Conservation (phyloP, 306 rosid genomes). For the Sesbania bispinosa region DNA sequence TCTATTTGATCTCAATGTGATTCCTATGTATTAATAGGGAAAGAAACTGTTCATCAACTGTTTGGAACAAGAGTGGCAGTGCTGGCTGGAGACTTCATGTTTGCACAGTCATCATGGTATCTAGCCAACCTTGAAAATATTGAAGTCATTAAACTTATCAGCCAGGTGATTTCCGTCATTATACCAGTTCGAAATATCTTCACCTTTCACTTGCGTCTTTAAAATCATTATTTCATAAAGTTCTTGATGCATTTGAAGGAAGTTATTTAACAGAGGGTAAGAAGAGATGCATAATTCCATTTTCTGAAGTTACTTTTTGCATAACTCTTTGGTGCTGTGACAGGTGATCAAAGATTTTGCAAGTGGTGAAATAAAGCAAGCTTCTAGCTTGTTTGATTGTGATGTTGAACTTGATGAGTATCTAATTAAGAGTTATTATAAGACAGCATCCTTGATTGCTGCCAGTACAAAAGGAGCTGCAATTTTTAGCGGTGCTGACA, state of each 20-base stretch:
- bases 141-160: slow-evolving; percentile 93
- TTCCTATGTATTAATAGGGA: slow-evolving; percentile 49
- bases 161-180: slow-evolving; percentile 60
- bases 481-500: slow-evolving; percentile 68
- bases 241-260: slow-evolving; percentile 1
- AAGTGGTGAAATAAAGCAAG: slow-evolving; percentile 98
- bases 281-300: not conserved
- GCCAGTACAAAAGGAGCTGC: slow-evolving; percentile 96
- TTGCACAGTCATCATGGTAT: slow-evolving; percentile 99
- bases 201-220: not conserved
- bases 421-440: slow-evolving; percentile 80
- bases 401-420: slow-evolving; percentile 85
- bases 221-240: not conserved
- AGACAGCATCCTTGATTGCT: slow-evolving; percentile 96
- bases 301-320: slow-evolving; percentile 1
- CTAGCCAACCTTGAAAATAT: slow-evolving; percentile 97
- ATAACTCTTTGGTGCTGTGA: slow-evolving; percentile 23
- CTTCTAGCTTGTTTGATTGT: slow-evolving; percentile 91
- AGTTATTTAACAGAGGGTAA: not conserved
- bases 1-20: slow-evolving; percentile 14
- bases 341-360: slow-evolving; percentile 99
- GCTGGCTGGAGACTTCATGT: slow-evolving; percentile 98
- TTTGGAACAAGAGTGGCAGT: slow-evolving; percentile 98
- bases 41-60: slow-evolving; percentile 85
- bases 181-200: not conserved